Base-by-base conservation (phyloP, 208 protist genomes). In the Crithidia brevicula region DNA sequence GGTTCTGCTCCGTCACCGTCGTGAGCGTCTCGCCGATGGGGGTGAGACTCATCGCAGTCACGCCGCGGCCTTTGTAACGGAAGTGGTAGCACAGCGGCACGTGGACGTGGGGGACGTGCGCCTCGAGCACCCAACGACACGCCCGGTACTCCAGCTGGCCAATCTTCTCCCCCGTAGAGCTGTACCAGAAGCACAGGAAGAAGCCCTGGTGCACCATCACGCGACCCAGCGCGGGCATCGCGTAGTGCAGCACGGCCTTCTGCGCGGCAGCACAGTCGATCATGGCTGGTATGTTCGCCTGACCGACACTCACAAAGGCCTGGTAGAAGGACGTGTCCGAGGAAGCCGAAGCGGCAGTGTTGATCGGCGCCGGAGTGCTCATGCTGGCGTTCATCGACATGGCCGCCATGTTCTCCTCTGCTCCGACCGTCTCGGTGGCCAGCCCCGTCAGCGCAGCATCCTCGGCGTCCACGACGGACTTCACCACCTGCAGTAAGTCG, bases 41-140 rank as follows among this genome's bases (percentile, higher is more conserved):
- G 18, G 59, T 40, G 18, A 85, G 71, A 25, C 62, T 66, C 34
- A 79, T 54, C 3, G 68, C 70, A n/a, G 80, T 81, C 18, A 79
- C 75, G 10, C 80, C 80, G 31, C 80, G 80, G 40, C 80, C 80
- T 61, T 81, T 81, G 74, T 85, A 85, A 51, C 74, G 70, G 25
- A 78, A 68, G 65, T 85, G 80, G 65, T 79, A 85, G 74, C 59
- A 70, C 40, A 81, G 66, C 9, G 80, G 80, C n/a, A 85, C 80
- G 67, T 85, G 80, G 20, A 81, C 52, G 61, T 77, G 67, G 1
- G 70, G 50, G 36, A 79, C 61, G 43, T 75, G 58, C 7, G 63
- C 54, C 72, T 85, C 71, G 20, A 78, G 50, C 62, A 85, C 80
- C 67, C 76, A 79, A 6, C 74, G 80, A 8, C 64, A 85, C n/a